Conservation (phyloP, 2,329 filamentous ascomycete species). For the Penicillium sp. region DNA sequence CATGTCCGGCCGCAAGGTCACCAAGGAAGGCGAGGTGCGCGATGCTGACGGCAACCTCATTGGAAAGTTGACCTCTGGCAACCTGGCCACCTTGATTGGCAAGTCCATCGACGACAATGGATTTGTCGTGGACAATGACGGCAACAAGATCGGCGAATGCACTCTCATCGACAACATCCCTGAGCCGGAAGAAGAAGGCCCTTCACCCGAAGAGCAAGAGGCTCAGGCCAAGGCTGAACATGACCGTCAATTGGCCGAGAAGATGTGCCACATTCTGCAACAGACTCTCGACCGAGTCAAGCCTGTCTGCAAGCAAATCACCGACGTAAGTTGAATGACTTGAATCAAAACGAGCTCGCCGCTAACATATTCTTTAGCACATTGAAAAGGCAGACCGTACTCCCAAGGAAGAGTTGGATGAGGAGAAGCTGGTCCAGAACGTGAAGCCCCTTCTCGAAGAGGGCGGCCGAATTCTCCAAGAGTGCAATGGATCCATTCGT, state of each 20-base stretch:
- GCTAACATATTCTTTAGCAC: constrained; percentile 45
- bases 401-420: constrained; percentile 80
- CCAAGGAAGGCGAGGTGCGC: constrained; percentile 47
- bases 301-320: constrained; percentile 81
- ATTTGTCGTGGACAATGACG: constrained; percentile 54
- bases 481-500: constrained; percentile 80
- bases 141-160: constrained; percentile 59
- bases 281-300: constrained; percentile 77
- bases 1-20: constrained; percentile 52
- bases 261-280: constrained; percentile 66
- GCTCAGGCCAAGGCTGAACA: constrained; percentile 58
- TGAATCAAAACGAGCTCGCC: constrained; percentile 5
- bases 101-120: constrained; percentile 46
- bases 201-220: constrained; percentile 43
- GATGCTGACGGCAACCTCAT: constrained; percentile 45
- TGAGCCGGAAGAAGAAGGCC: constrained; percentile 38
- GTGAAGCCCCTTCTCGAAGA: constrained; percentile 87
- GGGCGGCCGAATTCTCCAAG: constrained; percentile 69
- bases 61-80: constrained; percentile 43
- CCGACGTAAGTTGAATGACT: constrained; percentile 53
- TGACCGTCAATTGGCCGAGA: constrained; percentile 69
- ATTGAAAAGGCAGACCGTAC: constrained; percentile 75
- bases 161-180: constrained; percentile 57
- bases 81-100: constrained; percentile 39
- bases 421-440: constrained; percentile 78